Conservation (phyloP, 148 eudicot species). For the Fagopyrum tataricum region DNA sequence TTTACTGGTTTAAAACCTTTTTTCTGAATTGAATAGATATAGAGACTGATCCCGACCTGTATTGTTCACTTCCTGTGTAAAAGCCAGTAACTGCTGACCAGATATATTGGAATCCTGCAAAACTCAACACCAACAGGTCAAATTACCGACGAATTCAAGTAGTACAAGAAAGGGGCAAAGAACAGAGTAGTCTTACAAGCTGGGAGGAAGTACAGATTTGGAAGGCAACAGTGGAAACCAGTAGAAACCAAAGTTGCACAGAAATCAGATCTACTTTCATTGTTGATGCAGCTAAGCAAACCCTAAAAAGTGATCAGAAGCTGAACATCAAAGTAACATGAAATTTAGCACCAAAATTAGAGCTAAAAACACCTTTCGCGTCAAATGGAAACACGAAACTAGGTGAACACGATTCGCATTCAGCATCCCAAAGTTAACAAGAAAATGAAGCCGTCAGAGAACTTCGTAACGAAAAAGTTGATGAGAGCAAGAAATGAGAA, state of each 20-base stretch:
- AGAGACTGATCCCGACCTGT: neutral
- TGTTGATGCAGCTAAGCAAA: slow-evolving; percentile 2
- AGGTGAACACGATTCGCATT: neutral
- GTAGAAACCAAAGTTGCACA: neutral
- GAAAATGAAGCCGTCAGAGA: neutral
- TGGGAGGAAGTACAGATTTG: slow-evolving; percentile 4
- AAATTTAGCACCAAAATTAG: slow-evolving; percentile 3
- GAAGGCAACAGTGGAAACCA: slow-evolving; percentile 4
- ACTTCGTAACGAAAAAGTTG: neutral
- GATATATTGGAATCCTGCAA: neutral
- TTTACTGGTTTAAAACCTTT: neutral
- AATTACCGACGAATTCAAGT: neutral
- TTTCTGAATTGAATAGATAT: neutral
- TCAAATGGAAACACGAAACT: neutral
- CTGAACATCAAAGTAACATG: neutral
- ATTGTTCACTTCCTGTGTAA: neutral
- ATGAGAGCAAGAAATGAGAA: neutral
- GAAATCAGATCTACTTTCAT: slow-evolving; percentile 8
- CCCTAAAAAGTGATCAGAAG: slow-evolving; percentile 2
- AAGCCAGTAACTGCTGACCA: neutral
- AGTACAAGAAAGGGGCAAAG: neutral
- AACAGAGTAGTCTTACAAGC: neutral
- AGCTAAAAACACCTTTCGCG: neutral
- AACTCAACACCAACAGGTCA: neutral
- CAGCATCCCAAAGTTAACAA: neutral